These are phyloP conservation scores for Glebionis coronaria DNA, from an alignment of 129 eudicot species.

Conservation along the genomic window DNA sequence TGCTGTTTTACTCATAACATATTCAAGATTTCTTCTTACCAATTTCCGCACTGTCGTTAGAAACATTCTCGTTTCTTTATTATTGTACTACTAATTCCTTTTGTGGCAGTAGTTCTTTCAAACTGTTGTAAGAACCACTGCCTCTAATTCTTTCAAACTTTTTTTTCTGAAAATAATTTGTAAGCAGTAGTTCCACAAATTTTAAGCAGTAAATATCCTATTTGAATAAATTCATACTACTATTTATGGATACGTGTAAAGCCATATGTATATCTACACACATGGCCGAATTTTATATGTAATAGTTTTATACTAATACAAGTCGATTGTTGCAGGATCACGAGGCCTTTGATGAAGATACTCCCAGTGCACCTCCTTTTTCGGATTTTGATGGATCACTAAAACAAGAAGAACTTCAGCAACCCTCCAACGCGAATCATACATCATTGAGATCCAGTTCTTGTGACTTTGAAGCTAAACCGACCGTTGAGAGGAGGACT, in stretches of 20 bases:
- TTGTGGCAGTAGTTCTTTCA: too few species aligned
- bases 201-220: too few species aligned
- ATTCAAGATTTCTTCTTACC: neutral
- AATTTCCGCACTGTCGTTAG: neutral
- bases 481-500: constrained; percentile 17
- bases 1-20: neutral
- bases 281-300: too few species aligned
- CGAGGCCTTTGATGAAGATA: constrained; percentile 44
- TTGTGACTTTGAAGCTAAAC: constrained; percentile 30
- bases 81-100: too few species aligned
- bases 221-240: too few species aligned
- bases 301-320: constrained; percentile 1
- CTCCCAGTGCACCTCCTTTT: constrained; percentile 88
- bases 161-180: too few species aligned
- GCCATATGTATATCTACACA: too few species aligned
- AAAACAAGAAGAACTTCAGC: constrained; percentile 36
- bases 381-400: constrained; percentile 39
- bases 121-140: too few species aligned
- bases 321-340: constrained; percentile 29
- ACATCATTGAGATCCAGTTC: constrained; percentile 22
- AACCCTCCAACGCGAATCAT: constrained; percentile 32
- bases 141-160: too few species aligned
- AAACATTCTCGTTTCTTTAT: too few species aligned
- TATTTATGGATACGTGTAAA: too few species aligned
- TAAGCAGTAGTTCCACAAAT: too few species aligned